phyloP scores from a whole-genome alignment of 192 early-diverging fungal genomes.

The Borealophlyctis nickersoniae region DNA sequence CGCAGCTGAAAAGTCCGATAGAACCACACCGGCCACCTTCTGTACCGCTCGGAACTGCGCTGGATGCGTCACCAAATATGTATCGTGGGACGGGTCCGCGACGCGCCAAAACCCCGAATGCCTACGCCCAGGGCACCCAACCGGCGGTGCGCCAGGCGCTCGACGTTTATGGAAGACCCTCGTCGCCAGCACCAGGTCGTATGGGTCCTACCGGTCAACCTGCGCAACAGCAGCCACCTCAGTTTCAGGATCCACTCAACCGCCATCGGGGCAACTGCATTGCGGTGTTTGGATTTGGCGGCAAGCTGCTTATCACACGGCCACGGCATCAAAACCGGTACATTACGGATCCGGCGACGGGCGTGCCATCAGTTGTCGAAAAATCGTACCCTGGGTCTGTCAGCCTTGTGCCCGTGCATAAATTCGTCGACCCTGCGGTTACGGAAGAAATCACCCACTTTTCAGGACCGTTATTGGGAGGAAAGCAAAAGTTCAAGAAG shows the following conservation, averaged over 20 bases:
- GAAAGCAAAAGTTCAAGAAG: conserved; percentile 35
- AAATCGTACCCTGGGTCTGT: conserved; percentile 35
- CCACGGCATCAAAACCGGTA: conserved; percentile 32
- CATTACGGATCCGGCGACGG: conserved; percentile 22
- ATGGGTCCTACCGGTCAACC: not conserved
- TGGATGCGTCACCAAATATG: not conserved
- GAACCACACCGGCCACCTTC: not conserved
- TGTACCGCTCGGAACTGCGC: not conserved
- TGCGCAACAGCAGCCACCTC: conserved; percentile 10
- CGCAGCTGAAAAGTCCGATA: not conserved
- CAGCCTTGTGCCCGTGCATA: not conserved
- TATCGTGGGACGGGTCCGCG: not conserved
- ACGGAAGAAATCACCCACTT: not conserved
- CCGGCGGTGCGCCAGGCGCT: not conserved
- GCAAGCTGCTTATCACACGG: conserved; percentile 31
- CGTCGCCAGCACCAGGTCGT: not conserved
- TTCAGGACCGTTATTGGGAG: conserved; percentile 32
- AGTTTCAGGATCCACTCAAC: conserved; percentile 35
- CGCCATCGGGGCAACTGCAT: conserved; percentile 43
- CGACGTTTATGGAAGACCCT: not conserved
- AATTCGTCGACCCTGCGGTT: not conserved
- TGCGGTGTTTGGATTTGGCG: conserved; percentile 36
- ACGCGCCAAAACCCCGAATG: not conserved
- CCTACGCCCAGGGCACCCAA: not conserved
- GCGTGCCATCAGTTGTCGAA: conserved; percentile 26